Evolutionary conservation across 495 filamentous ascomycete genomes (phyloP), one percentile per base, ranked within the genome.

Genomic region (Penicillium goetzii): DNA sequence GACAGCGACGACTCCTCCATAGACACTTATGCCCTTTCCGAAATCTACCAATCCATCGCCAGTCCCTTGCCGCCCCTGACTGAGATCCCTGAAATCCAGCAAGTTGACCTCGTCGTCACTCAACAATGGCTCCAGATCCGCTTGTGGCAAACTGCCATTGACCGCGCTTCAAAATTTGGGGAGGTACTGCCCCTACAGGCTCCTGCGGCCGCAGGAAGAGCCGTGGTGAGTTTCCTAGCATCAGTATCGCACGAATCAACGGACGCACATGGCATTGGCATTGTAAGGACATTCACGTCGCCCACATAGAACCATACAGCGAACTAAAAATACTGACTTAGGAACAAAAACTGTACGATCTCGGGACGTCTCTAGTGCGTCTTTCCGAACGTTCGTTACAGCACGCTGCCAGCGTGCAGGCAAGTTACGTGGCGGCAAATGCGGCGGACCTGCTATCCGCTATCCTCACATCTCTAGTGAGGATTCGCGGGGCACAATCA

Each of bases 341-440:
- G 40, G 40, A 43, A 43, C 40, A 43, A 43, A 43, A 43, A 43
- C n/a, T 43, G n/a, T 43, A 43, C 17, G 40, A 43, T 19, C 40
- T 43, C 17, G 40, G 40, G 14, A 43, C 3, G 5, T 43, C 40
- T 5, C 15, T 43, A 17, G 40, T 43, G 40, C 40, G 14, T 43
- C n/a, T 43, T 19, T 8, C 40, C 9, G 11, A 43, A 43, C 40
- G 17, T 19, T 43, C 40, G 4, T 0, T 43, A 2, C 40, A n/a
- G 15, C 40, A 14, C 5, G n/a, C 12, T 36, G 34, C 40, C 17
- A 19, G 17, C 17, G 40, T 17, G 6, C 17, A 43, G 40, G 17
- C 19, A 19, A 43, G 17, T 5, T 43, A 43, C n/a, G 5, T 43
- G 40, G n/a, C 40, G 17, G 40, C 7, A 12, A 38, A 38, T 38